Conservation (phyloP, 169 alveolate species). For the Ichthyophthirius multifiliis region DNA sequence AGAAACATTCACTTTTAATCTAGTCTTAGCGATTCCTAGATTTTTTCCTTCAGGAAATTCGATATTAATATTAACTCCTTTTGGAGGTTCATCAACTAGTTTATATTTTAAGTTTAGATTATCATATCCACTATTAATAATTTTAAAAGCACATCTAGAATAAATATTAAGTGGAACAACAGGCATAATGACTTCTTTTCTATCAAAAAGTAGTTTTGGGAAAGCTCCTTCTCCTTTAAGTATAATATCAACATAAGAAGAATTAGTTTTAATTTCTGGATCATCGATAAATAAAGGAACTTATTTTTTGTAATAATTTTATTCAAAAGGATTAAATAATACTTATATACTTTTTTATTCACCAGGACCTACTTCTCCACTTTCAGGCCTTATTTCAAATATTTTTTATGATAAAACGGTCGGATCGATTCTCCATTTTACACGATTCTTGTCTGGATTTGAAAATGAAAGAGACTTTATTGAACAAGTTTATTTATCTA, state of each 20-base stretch:
- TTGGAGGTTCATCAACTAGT: constrained; percentile 73
- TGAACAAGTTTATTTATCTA: constrained; percentile 72
- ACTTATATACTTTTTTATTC: constrained; percentile 76
- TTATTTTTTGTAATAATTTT: constrained; percentile 67
- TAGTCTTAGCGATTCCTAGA: constrained; percentile 77
- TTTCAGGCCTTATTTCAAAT: constrained; percentile 78
- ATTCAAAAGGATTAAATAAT: constrained; percentile 86
- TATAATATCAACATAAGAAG: constrained; percentile 74
- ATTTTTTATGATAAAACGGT: constrained; percentile 55
- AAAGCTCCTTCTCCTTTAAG: constrained; percentile 91
- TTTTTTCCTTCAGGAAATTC: constrained; percentile 81
- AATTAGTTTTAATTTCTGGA: constrained; percentile 30
- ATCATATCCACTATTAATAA: constrained; percentile 90
- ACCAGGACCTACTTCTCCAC: constrained; percentile 79
- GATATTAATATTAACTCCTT: constrained; percentile 65
- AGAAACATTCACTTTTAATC: constrained; percentile 78
- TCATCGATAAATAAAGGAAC: constrained; percentile 80
- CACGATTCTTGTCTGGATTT: constrained; percentile 79
- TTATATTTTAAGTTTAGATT: constrained; percentile 80
- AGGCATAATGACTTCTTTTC: constrained; percentile 86
- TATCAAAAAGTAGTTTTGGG: constrained; percentile 89
- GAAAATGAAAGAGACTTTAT: constrained; percentile 64
- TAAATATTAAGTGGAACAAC: constrained; percentile 81
- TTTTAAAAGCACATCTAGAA: constrained; percentile 77
- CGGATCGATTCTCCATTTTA: constrained; percentile 72